Percentiles rank a stretch among this genome's conserved stretches.
phyloP scores from a whole-genome alignment of 768 basidiomycete species.

The Daedaleopsis sinensis region DNA sequence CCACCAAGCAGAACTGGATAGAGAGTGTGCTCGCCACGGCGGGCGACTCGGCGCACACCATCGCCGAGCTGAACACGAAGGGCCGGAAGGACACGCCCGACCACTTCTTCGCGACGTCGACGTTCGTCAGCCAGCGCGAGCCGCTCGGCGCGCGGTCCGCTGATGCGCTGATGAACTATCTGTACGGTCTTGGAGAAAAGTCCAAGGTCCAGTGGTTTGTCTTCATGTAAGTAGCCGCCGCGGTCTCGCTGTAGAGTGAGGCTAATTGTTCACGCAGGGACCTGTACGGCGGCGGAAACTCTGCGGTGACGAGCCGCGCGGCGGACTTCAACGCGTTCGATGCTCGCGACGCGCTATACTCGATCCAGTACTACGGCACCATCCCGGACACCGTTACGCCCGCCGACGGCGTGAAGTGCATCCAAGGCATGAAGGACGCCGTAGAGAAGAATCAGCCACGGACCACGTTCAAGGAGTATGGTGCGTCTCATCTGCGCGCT shows the following conservation, averaged over 20 bases:
- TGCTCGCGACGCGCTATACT: conserved; percentile 5
- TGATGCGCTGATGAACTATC: background rate
- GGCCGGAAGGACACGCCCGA: background rate
- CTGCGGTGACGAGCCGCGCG: background rate
- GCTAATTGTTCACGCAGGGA: background rate
- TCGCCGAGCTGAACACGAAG: background rate
- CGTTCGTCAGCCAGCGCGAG: background rate
- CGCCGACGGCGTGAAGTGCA: background rate
- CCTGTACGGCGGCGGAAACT: conserved; percentile 2
- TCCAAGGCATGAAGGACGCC: conserved; percentile 5
- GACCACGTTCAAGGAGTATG: conserved; percentile 2
- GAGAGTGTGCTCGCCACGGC: background rate
- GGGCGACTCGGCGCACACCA: background rate
- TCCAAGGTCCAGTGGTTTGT: background rate
- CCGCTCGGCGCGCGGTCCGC: background rate
- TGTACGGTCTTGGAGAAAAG: background rate
- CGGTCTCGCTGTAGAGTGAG: background rate
- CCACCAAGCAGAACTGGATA: background rate
- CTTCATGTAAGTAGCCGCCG: background rate
- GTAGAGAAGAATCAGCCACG: background rate
- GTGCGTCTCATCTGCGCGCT: background rate
- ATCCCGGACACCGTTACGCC: background rate
- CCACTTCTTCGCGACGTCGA: conserved; percentile 2
- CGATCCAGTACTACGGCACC: conserved; percentile 10
- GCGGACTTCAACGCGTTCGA: conserved; percentile 4